phyloP scores from a whole-genome alignment of 2,329 filamentous ascomycete genomes.

The Corniculantispora saksenae region DNA sequence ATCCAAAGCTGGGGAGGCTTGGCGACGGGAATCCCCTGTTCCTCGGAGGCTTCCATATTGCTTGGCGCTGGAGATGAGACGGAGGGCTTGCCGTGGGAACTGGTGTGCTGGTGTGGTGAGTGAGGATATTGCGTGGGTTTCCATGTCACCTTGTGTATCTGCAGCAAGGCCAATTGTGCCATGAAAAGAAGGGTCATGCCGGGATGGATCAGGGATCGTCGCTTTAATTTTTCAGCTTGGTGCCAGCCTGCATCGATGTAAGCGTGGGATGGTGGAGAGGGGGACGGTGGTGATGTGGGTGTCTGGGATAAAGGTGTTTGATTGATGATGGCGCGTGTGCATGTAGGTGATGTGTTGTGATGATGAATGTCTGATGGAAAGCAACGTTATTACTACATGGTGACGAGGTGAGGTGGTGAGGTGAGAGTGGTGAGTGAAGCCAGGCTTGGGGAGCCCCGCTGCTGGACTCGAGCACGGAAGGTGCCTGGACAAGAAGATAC shows the following conservation, averaged over 20 bases:
- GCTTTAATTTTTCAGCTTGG: not conserved
- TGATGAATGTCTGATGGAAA: too few species aligned
- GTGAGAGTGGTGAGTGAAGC: too few species aligned
- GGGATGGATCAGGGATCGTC: conserved; percentile 10
- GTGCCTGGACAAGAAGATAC: too few species aligned
- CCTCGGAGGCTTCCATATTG: conserved; percentile 11
- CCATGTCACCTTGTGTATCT: not conserved
- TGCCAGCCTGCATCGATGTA: not conserved
- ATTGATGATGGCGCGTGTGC: too few species aligned
- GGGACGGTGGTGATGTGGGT: too few species aligned
- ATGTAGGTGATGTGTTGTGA: too few species aligned
- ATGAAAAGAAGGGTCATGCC: not conserved
- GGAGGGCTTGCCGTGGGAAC: not conserved
- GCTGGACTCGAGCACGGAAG: too few species aligned
- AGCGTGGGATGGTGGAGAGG: too few species aligned
- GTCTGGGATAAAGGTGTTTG: too few species aligned
- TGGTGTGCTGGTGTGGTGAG: not conserved
- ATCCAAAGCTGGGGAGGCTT: not conserved
- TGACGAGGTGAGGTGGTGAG: too few species aligned
- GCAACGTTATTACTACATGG: too few species aligned
- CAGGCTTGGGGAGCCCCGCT: too few species aligned
- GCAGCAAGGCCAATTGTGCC: not conserved
- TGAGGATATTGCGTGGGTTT: not conserved
- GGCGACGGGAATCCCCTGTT: conserved; percentile 8
- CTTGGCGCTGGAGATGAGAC: conserved; percentile 11